A percentile compares a stretch with the other conserved stretches of the same genome.
Conservation (phyloP, 352 stramenopile species). For the Phytophthora sojae region DNA sequence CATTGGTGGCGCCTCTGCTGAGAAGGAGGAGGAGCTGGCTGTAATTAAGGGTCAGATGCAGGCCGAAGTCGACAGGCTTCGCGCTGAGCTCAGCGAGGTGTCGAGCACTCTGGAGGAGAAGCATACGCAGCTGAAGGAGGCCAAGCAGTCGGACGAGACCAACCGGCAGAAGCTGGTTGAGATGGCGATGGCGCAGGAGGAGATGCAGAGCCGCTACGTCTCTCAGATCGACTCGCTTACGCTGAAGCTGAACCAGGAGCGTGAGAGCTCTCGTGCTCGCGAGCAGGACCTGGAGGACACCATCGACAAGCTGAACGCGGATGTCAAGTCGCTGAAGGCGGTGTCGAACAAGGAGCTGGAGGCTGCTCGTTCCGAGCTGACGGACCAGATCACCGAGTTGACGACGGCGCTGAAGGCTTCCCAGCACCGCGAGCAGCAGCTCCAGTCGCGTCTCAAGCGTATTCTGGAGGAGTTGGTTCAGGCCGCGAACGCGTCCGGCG, state of each 20-base stretch:
- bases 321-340: constrained; percentile 42
- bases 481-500: constrained; percentile 36
- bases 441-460: constrained; percentile 52
- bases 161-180: constrained; percentile 51
- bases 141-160: constrained; percentile 44
- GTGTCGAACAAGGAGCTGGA: constrained; percentile 45
- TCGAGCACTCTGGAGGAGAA: constrained; percentile 43
- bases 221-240: constrained; percentile 51
- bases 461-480: constrained; percentile 55
- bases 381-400: constrained; percentile 43
- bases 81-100: constrained; percentile 39
- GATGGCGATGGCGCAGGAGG: constrained; percentile 53
- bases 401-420: constrained; percentile 47
- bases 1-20: constrained; percentile 36
- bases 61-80: constrained; percentile 34
- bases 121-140: constrained; percentile 39
- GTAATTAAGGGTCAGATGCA: constrained; percentile 39
- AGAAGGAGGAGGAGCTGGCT: constrained; percentile 39
- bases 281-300: constrained; percentile 51
- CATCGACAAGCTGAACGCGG: constrained; percentile 43
- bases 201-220: constrained; percentile 50
- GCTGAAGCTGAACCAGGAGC: constrained; percentile 56
- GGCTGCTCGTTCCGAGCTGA: constrained; percentile 27
- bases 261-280: constrained; percentile 46
- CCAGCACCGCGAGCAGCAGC: constrained; percentile 51